phyloP scores from a whole-genome alignment of 2,329 filamentous ascomycete species.

The Mariannaea sp. region DNA sequence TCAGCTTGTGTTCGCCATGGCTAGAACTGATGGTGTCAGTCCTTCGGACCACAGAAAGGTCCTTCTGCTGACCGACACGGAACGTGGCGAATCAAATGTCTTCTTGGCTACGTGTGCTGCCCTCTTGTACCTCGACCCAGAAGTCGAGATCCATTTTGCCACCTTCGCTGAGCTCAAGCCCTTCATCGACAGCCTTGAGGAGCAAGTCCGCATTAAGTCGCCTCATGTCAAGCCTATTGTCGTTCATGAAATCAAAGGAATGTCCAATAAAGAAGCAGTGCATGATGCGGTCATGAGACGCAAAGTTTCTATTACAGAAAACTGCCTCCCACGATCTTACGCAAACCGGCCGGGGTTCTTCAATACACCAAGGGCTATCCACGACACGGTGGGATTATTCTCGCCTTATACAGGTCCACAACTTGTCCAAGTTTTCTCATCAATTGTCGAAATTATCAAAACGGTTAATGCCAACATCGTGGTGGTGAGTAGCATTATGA shows the following conservation, averaged over 20 bases:
- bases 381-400: conserved; percentile 37
- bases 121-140: conserved; percentile 40
- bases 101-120: conserved; percentile 50
- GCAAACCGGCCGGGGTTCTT: conserved; percentile 18
- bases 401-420: conserved; percentile 38
- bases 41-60: conserved; percentile 28
- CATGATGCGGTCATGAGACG: conserved; percentile 1
- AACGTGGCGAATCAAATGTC: conserved; percentile 53
- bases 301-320: neutral
- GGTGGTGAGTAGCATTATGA: conserved; percentile 50
- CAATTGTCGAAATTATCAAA: conserved; percentile 45
- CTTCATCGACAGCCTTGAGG: conserved; percentile 13
- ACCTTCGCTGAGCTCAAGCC: conserved; percentile 46
- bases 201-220: conserved; percentile 6
- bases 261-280: conserved; percentile 21
- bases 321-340: conserved; percentile 13
- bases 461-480: conserved; percentile 46
- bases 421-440: conserved; percentile 47
- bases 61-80: conserved; percentile 51
- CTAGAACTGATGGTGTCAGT: neutral
- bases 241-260: conserved; percentile 38
- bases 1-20: neutral
- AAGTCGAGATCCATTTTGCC: conserved; percentile 50
- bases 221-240: conserved; percentile 28
- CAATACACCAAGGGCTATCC: conserved; percentile 39